Conservation (phyloP, 78 protist genomes). For the Protostelium mycophagum region DNA sequence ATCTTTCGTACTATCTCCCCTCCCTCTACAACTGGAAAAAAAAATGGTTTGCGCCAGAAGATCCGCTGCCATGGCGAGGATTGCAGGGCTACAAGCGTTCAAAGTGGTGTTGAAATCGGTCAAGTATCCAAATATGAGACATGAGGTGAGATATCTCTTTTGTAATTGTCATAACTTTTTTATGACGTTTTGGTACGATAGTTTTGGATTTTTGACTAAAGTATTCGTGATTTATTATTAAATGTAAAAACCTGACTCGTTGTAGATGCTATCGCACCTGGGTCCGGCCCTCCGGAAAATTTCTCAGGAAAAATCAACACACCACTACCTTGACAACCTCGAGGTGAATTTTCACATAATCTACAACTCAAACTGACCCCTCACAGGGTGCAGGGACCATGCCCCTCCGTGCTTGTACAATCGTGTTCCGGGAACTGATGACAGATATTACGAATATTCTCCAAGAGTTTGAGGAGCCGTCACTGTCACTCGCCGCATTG, state of each 20-base stretch:
- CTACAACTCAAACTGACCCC: background rate
- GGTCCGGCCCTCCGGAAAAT: slow-evolving; percentile 60
- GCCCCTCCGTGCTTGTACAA: slow-evolving; percentile 11
- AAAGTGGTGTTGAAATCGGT: slow-evolving; percentile 32
- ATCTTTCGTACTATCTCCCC: slow-evolving; percentile 28
- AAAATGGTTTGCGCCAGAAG: slow-evolving; percentile 19
- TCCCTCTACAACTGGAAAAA: slow-evolving; percentile 29
- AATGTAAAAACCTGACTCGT: no score
- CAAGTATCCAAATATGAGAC: slow-evolving; percentile 43
- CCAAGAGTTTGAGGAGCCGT: slow-evolving; percentile 22
- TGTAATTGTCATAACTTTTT: no score
- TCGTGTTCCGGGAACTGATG: slow-evolving; percentile 22
- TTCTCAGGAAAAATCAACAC: slow-evolving; percentile 33
- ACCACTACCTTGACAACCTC: slow-evolving; percentile 53
- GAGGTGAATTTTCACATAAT: background rate
- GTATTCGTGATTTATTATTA: no score
- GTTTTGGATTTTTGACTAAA: background rate
- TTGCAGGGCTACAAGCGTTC: slow-evolving; percentile 39
- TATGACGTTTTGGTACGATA: no score
- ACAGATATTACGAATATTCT: slow-evolving; percentile 29
- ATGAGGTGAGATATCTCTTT: slow-evolving; percentile 14
- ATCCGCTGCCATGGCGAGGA: slow-evolving; percentile 36
- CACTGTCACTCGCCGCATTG: slow-evolving; percentile 26
- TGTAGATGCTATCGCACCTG: slow-evolving; percentile 16
- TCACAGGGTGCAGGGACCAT: slow-evolving; percentile 36